A percentile compares a stretch with the other conserved stretches of the same genome.
These are phyloP conservation scores for Tetracentron sinense DNA, from an alignment of 164 flowering plant species.

Conservation along the genomic window DNA sequence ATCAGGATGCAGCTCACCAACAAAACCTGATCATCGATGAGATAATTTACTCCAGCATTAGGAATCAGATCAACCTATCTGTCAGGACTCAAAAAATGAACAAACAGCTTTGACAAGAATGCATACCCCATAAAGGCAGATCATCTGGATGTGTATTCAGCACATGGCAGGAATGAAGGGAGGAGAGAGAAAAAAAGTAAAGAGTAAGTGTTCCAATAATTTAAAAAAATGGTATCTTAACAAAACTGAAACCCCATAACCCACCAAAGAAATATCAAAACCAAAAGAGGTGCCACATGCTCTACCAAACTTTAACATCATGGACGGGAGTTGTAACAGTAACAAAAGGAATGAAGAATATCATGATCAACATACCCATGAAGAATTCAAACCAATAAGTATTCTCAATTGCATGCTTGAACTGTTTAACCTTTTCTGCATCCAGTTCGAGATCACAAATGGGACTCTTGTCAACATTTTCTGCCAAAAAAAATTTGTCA, in stretches of 20 bases:
- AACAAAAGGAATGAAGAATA: conserved; percentile 11
- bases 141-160: conserved; percentile 46
- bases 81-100: not conserved
- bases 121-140: conserved; percentile 79
- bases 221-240: not conserved
- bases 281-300: too few species aligned
- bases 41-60: not conserved
- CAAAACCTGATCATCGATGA: conserved; percentile 33
- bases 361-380: conserved; percentile 58
- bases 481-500: conserved; percentile 33
- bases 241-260: not conserved
- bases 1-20: conserved; percentile 82
- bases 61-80: not conserved
- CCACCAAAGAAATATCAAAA: not conserved
- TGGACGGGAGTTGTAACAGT: too few species aligned
- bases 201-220: conserved; percentile 15
- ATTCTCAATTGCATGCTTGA: conserved; percentile 93
- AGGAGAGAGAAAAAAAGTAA: not conserved
- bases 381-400: conserved; percentile 96
- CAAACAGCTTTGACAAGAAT: not conserved
- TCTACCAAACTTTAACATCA: too few species aligned
- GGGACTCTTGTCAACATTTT: conserved; percentile 62
- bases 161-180: not conserved
- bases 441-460: conserved; percentile 76
- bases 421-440: conserved; percentile 72